Evolutionary conservation across 202 grass and related monocot species (phyloP).

Genomic region (Panicum hallii): DNA sequence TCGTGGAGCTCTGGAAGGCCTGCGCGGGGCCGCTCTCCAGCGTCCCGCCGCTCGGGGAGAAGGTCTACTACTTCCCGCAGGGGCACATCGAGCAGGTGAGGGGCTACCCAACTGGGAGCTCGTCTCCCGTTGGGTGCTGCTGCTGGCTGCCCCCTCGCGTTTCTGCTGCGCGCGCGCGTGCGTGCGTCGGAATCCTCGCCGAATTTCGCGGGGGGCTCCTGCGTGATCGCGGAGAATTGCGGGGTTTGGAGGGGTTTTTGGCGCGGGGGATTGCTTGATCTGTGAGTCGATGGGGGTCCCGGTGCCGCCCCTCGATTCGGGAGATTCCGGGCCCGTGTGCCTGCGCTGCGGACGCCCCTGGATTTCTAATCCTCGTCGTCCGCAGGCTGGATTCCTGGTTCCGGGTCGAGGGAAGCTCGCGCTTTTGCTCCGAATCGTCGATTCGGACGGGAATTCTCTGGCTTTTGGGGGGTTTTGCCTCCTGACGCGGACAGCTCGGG

Average conservation of each 20-base stretch:
- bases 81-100: conserved; percentile 89
- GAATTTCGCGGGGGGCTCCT: conserved; percentile 23
- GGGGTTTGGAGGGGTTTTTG: conserved; percentile 44
- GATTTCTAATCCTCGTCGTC: conserved; percentile 26
- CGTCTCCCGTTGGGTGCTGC: neutral
- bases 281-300: neutral
- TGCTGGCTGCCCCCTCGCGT: neutral
- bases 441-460: neutral
- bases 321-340: neutral
- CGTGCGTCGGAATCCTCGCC: conserved; percentile 10
- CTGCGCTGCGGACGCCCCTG: neutral
- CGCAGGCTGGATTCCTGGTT: conserved; percentile 7
- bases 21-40: conserved; percentile 81
- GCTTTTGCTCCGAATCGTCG: neutral
- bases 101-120: neutral
- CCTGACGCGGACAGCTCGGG: neutral
- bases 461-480: neutral
- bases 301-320: neutral
- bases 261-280: conserved; percentile 20
- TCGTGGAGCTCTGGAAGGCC: conserved; percentile 80
- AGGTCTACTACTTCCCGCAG: conserved; percentile 90
- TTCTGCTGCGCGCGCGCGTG: neutral
- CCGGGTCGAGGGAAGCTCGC: neutral
- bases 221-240: conserved; percentile 36
- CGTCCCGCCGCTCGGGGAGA: conserved; percentile 64